A percentile compares a stretch with the other conserved stretches of the same genome.
Conservation (phyloP, 768 basidiomycete genomes). For the Phlebiopsis flavidoalba region DNA sequence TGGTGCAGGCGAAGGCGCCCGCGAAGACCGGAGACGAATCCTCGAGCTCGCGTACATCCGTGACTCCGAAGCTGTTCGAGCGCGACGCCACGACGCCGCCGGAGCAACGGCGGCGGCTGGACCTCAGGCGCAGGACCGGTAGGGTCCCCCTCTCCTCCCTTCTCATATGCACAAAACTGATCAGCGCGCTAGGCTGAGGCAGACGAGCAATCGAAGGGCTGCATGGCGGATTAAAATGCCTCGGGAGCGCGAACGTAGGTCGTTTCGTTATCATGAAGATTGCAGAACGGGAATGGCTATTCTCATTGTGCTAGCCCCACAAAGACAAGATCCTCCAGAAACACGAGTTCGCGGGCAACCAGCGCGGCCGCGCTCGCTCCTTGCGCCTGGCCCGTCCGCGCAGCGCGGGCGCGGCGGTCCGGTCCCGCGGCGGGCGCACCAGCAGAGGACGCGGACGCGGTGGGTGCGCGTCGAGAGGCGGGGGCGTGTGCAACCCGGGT, state of each 20-base stretch:
- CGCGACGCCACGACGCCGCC: slow-evolving; percentile 67
- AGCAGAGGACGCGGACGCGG: too few species aligned
- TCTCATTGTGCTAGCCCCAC: slow-evolving; percentile 43
- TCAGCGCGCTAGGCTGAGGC: slow-evolving; percentile 49
- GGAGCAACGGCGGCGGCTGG: slow-evolving; percentile 60
- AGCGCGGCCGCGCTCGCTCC: slow-evolving; percentile 4
- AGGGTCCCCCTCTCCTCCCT: slow-evolving; percentile 10
- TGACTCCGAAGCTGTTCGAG: slow-evolving; percentile 71
- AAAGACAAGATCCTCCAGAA: slow-evolving; percentile 72
- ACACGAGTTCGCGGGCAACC: slow-evolving; percentile 74
- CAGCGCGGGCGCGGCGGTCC: slow-evolving; percentile 30
- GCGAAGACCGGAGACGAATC: slow-evolving; percentile 45
- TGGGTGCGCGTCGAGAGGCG: slow-evolving; percentile 37
- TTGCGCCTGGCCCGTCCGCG: background rate
- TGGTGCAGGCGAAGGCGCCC: slow-evolving; percentile 21
- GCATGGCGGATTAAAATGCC: slow-evolving; percentile 85
- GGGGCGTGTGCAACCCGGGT: slow-evolving; percentile 31
- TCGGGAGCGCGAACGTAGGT: slow-evolving; percentile 84
- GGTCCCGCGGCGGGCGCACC: too few species aligned
- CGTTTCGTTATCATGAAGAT: background rate
- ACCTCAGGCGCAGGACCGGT: slow-evolving; percentile 70
- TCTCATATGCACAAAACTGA: background rate
- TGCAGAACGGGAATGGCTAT: too few species aligned
- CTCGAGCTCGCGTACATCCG: slow-evolving; percentile 75
- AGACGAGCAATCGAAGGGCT: slow-evolving; percentile 92